A percentile compares a stretch with the other conserved stretches of the same genome.
These are phyloP conservation scores for Fusarium citri DNA, from an alignment of 2,329 filamentous ascomycete species.

Conservation along the genomic window DNA sequence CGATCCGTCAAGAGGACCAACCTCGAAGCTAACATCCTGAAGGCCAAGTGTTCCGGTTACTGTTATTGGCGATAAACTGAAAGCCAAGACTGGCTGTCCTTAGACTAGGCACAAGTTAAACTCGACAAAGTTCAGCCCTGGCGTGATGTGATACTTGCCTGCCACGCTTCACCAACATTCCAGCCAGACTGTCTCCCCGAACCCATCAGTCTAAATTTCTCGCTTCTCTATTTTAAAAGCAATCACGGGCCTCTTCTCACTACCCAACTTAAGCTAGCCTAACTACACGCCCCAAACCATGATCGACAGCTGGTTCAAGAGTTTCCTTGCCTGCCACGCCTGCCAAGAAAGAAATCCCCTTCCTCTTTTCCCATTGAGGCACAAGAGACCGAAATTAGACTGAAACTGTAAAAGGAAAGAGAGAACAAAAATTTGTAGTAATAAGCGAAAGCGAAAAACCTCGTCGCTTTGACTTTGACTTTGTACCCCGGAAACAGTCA, in stretches of 20 bases:
- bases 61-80: background rate
- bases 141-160: conserved; percentile 7
- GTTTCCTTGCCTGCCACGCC: conserved; percentile 6
- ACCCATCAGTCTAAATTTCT: conserved; percentile 35
- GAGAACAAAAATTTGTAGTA: background rate
- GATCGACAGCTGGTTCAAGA: conserved; percentile 34
- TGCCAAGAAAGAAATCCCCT: background rate
- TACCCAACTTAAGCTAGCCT: background rate
- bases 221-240: conserved; percentile 7
- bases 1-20: background rate
- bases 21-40: background rate
- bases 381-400: conserved; percentile 3
- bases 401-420: background rate
- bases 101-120: background rate
- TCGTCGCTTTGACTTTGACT: conserved; percentile 12
- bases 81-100: background rate
- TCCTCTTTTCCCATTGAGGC: background rate
- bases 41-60: background rate
- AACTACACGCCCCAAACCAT: conserved; percentile 36
- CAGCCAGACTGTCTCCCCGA: conserved; percentile 36
- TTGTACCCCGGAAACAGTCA: conserved; percentile 1
- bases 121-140: conserved; percentile 20
- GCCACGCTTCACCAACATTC: conserved; percentile 36
- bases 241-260: conserved; percentile 15
- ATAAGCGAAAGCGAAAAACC: conserved; percentile 3